These are phyloP conservation scores for Kondoa subrosea DNA, from an alignment of 768 basidiomycete genomes.

Conservation along the genomic window DNA sequence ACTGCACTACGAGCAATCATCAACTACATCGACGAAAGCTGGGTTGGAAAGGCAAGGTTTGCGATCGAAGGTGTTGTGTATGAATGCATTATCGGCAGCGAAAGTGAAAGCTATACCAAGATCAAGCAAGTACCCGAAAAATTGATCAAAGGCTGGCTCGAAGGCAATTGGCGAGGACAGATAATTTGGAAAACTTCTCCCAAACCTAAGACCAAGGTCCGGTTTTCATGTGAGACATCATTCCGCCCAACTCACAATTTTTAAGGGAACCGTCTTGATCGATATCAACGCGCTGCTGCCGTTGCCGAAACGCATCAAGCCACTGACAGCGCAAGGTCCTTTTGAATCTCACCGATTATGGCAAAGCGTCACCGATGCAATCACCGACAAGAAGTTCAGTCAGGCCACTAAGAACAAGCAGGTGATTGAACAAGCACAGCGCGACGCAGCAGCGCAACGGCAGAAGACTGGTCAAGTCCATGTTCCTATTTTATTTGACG, in stretches of 20 bases:
- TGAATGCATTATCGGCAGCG: constrained; percentile 48
- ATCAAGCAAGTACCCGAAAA: constrained; percentile 77
- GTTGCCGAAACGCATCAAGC: constrained; percentile 69
- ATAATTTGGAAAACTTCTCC: constrained; percentile 56
- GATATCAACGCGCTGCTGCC: constrained; percentile 55
- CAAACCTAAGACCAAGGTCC: constrained; percentile 32
- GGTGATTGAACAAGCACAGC: constrained; percentile 76
- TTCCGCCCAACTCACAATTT: not conserved
- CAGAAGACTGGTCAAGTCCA: constrained; percentile 56
- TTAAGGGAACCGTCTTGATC: constrained; percentile 37
- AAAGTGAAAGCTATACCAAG: constrained; percentile 32
- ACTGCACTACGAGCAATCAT: constrained; percentile 57
- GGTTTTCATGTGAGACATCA: constrained; percentile 13
- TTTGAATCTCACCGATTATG: constrained; percentile 75
- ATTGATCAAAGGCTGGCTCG: constrained; percentile 59
- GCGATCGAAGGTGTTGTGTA: constrained; percentile 58
- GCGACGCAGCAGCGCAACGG: constrained; percentile 72
- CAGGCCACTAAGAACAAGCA: constrained; percentile 88
- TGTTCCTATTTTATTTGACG: constrained; percentile 36
- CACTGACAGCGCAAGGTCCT: constrained; percentile 57
- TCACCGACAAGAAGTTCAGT: constrained; percentile 67
- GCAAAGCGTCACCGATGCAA: constrained; percentile 38
- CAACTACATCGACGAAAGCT: constrained; percentile 77
- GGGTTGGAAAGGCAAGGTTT: constrained; percentile 22
- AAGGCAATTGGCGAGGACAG: constrained; percentile 70